phyloP scores from a whole-genome alignment of 768 basidiomycete species.

The Sistotremastrum niveocremeum region DNA sequence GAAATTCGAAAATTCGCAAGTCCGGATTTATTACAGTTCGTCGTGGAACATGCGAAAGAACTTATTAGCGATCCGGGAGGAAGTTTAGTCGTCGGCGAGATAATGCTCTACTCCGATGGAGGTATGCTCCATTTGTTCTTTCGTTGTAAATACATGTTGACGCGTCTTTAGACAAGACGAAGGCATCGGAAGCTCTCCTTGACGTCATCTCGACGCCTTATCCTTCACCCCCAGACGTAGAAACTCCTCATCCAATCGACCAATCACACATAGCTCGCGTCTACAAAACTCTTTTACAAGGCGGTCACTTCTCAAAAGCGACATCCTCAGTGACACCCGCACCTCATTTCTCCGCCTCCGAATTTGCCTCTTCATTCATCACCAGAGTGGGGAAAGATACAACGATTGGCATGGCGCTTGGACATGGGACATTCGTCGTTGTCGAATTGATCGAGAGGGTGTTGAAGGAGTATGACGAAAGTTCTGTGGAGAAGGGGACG shows the following conservation, averaged over 20 bases:
- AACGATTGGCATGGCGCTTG: conserved; percentile 40
- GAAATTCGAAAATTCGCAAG: conserved; percentile 70
- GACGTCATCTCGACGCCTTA: conserved; percentile 40
- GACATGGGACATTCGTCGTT: conserved; percentile 61
- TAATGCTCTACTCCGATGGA: conserved; percentile 77
- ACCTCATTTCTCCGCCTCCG: conserved; percentile 38
- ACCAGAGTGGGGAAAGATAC: conserved; percentile 37
- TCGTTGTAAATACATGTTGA: neutral
- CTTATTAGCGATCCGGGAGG: conserved; percentile 67
- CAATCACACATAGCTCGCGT: conserved; percentile 70
- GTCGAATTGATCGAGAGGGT: conserved; percentile 58
- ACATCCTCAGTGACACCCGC: conserved; percentile 40
- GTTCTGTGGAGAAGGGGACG: conserved; percentile 24
- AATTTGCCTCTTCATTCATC: conserved; percentile 49
- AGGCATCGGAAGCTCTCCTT: conserved; percentile 48
- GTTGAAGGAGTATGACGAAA: conserved; percentile 21
- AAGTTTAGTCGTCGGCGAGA: conserved; percentile 62
- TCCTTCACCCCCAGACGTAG: conserved; percentile 33
- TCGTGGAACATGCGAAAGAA: conserved; percentile 45
- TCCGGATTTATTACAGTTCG: conserved; percentile 56
- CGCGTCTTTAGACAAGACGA: conserved; percentile 46
- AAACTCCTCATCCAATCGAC: conserved; percentile 56
- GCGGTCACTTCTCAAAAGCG: conserved; percentile 70
- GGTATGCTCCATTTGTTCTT: conserved; percentile 34
- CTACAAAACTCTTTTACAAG: conserved; percentile 83